Conservation (phyloP, 768 basidiomycete species). For the Lactifluus piperatus region DNA sequence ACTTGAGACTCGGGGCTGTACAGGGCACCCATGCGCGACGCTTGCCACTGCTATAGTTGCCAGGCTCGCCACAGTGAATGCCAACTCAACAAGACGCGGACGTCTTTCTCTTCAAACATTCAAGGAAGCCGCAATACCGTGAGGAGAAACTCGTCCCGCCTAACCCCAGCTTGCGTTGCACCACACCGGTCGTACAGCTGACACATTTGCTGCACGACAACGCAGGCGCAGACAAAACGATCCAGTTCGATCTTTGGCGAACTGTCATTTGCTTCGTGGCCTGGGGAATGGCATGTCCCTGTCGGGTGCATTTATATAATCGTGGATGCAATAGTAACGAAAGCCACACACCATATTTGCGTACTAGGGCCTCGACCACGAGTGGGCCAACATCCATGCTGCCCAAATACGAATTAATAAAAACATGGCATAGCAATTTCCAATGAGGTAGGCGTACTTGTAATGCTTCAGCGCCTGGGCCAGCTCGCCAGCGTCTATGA, state of each 20-base stretch:
- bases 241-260: neutral
- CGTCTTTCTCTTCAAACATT: neutral
- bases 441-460: neutral
- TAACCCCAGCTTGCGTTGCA: neutral
- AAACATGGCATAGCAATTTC: neutral
- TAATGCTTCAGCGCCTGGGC: neutral
- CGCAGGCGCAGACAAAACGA: slow-evolving; percentile 3
- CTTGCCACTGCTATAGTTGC: neutral
- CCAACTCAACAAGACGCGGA: neutral
- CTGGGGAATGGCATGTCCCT: neutral
- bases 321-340: neutral
- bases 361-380: neutral
- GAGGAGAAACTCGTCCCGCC: slow-evolving; percentile 1
- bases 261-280: neutral
- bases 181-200: neutral
- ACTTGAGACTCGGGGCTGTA: neutral
- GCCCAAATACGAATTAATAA: neutral
- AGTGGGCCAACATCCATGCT: neutral
- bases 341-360: neutral
- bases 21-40: neutral
- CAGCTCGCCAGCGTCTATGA: neutral
- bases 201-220: slow-evolving; percentile 2
- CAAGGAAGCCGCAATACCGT: neutral
- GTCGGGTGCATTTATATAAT: neutral
- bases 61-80: neutral